Conservation (phyloP, 208 protist genomes). For the Polymyxa betae region DNA sequence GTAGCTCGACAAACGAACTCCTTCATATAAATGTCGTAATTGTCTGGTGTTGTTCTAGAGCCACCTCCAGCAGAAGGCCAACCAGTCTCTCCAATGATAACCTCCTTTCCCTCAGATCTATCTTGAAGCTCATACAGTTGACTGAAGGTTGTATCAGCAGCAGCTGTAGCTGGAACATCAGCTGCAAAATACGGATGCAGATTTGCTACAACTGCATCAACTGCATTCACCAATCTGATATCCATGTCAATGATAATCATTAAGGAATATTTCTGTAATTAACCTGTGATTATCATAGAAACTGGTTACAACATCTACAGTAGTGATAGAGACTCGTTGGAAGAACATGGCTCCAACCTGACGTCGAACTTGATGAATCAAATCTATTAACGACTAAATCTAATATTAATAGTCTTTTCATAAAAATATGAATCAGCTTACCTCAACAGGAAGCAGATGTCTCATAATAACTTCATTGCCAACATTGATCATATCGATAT, state of each 20-base stretch:
- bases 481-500: constrained; percentile 30
- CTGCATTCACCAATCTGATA: not conserved
- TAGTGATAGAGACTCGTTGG: not conserved
- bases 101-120: not conserved
- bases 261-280: not conserved
- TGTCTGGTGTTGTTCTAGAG: not conserved
- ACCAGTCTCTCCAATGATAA: constrained; percentile 48
- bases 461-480: constrained; percentile 35
- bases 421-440: not conserved
- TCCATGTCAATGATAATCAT: not conserved
- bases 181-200: constrained; percentile 26
- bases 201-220: constrained; percentile 11
- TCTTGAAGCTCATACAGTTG: constrained; percentile 45
- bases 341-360: not conserved
- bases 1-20: constrained; percentile 9
- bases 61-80: constrained; percentile 14
- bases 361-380: not conserved
- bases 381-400: not conserved
- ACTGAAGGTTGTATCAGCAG: constrained; percentile 7
- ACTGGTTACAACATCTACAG: not conserved
- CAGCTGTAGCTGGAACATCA: not conserved
- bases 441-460: constrained; percentile 9
- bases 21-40: constrained; percentile 49
- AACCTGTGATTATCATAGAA: not conserved
- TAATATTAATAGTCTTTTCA: not conserved